Evolutionary conservation across 2,329 filamentous ascomycete species (phyloP), one percentile per base, ranked within the genome.

Genomic region (Monilinia fructicola): DNA sequence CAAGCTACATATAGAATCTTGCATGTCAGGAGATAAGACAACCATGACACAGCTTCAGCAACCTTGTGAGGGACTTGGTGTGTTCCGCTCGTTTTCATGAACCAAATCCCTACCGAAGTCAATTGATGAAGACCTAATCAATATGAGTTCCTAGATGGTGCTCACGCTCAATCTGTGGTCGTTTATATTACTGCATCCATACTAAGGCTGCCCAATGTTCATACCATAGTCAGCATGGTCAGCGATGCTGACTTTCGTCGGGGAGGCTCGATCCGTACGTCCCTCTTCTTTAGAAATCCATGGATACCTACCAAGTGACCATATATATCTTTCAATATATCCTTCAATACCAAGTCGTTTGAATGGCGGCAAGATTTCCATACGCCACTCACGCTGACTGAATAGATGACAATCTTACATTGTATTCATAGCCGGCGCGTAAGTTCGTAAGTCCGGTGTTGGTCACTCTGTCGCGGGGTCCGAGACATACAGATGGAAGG

Each of bases 391-490:
- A 23, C 42, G 23, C 42, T 14, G 42, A 23, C 42, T 35, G 14
- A 35, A 35, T 35, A 31, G 7, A 31, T 31, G 23, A 26, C 28
- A 35, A 7, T 4, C 18, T 46, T 35, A 50, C 4, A 26, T 35
- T 21, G 28, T 60, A 50, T 50, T 38, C 58, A 60, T 38, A 60
- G 44, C 44, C 44, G 44, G 44, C 58, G 58, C 28, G n/a, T 60
- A 60, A 58, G n/a, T 11, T 59, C 26, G 42, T 60, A 23, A 50
- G 48, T 7, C 38, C 28, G 50, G 28, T 60, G 42, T 38, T 38
- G 58, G 44, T 26, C 44, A 18, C 44, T 60, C n/a, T 23, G 31
- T 60, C 58, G 28, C 28, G 44, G 28, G 35, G 28, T 44, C 28
- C 26, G 28, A 60, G 28, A 38, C 44, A 38, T 35, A 23, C 44